phyloP scores from a whole-genome alignment of 257 asterid species.

The Scutellaria minor region DNA sequence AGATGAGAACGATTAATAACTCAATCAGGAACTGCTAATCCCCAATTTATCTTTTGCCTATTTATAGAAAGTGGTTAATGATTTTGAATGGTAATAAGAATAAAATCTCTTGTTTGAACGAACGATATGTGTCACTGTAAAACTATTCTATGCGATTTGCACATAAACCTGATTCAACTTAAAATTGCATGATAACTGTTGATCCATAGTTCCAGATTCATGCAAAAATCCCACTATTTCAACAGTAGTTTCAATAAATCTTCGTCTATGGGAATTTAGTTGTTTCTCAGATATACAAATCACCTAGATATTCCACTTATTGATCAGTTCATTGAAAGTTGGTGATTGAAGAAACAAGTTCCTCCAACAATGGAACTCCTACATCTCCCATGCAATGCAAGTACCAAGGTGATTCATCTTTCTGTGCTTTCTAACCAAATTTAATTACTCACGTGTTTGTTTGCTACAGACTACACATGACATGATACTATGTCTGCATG shows the following conservation, averaged over 20 bases:
- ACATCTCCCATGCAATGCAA: background rate
- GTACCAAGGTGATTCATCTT: conserved; percentile 5
- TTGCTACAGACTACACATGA: conserved; percentile 24
- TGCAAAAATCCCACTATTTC: conserved; percentile 13
- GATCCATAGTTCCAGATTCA: background rate
- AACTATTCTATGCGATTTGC: background rate
- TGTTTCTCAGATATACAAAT: background rate
- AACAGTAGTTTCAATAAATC: background rate
- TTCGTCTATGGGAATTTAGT: background rate
- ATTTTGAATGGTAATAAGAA: conserved; percentile 4
- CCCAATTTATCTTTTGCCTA: background rate
- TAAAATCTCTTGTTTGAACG: too few species aligned
- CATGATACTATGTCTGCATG: conserved; percentile 11
- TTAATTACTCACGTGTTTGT: conserved; percentile 1
- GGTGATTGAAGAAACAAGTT: conserved; percentile 8
- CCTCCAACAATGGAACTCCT: background rate
- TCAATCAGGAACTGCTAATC: conserved; percentile 11
- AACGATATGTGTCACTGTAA: background rate
- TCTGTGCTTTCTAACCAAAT: conserved; percentile 7
- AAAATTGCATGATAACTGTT: background rate
- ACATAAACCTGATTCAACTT: conserved; percentile 1
- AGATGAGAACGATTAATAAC: conserved; percentile 18
- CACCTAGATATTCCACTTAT: background rate
- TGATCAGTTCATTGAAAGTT: conserved; percentile 6
- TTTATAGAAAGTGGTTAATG: background rate